Evolutionary conservation across 257 asterid genomes (phyloP), one percentile per base, ranked within the genome.

Genomic region (Osmanthus fragrans): DNA sequence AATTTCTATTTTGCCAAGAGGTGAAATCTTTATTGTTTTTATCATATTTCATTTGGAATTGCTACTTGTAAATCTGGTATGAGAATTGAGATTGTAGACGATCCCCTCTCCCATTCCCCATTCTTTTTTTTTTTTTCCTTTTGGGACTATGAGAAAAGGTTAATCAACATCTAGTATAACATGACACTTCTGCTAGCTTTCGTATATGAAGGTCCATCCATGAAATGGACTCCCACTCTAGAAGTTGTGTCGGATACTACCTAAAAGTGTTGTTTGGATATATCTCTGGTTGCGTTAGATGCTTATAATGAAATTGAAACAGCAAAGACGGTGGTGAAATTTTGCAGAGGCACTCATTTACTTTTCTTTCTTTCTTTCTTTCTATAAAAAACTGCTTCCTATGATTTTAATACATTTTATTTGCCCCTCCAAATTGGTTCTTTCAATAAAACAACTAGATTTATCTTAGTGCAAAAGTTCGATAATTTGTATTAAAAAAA

Each of bases 251-350:
- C 51, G 18, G 51, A 45, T 12, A 45, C 51, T 42, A 42, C 18
- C 19, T 12, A 45, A 45, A 45, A 45, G 18, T 45, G 5, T 42
- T 42, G 18, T 42, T 12, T 45, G 51, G 51, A 45, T 45, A 13
- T 45, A 45, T 12, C 51, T 12, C 18, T 45, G n/a, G 51, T 45
- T 45, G 54, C 13, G 5, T 3, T 54, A 72, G 66, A 15, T 65
- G 72, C 73, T 70, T 70, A 45, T 45, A n/a, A 47, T 72, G 33
- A 72, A 64, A 69, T 36, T 72, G 45, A 71, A 60, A 37, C 49
- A 68, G 27, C 60, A 16, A 30, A 8, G 29, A 40, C 33, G 51
- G 7, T 54, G 8, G 23, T 19, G 58, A 45, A 65, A 27, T 6
- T 12, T 5, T 19, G 67, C 54, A 47, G 27, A 40, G 27, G 21